Evolutionary conservation across 192 early-diverging fungal genomes (phyloP).

Genomic region (Linnemannia elongata): DNA sequence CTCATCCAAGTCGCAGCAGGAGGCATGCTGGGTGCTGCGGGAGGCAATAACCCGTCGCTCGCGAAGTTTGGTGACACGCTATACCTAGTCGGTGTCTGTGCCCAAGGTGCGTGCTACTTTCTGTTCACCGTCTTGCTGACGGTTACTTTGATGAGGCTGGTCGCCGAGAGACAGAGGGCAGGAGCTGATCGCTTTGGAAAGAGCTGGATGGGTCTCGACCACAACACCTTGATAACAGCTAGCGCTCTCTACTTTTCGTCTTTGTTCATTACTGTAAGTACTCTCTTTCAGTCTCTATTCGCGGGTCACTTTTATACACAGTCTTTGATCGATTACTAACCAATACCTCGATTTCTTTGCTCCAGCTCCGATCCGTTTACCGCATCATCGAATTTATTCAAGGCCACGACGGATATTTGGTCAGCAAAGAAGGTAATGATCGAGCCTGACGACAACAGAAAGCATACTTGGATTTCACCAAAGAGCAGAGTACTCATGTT

Average conservation of each 20-base stretch:
- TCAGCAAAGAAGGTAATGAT: conserved; percentile 24
- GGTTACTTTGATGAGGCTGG: conserved; percentile 13
- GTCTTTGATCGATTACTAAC: background rate
- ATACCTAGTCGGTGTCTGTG: conserved; percentile 31
- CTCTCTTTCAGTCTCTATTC: background rate
- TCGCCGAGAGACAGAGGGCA: conserved; percentile 12
- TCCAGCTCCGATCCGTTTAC: conserved; percentile 34
- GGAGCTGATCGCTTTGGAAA: background rate
- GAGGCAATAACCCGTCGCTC: background rate
- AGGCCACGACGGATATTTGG: conserved; percentile 20
- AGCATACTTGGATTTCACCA: background rate
- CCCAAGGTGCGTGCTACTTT: conserved; percentile 29
- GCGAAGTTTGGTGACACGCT: conserved; percentile 21
- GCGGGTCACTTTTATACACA: background rate
- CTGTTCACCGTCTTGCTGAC: conserved; percentile 26
- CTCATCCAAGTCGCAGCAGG: conserved; percentile 28
- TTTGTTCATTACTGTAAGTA: conserved; percentile 39
- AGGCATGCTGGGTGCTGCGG: conserved; percentile 15
- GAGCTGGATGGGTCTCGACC: background rate
- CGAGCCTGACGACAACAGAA: background rate
- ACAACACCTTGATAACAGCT: background rate
- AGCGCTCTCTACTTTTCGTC: conserved; percentile 27
- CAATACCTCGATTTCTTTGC: background rate
- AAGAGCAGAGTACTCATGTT: background rate
- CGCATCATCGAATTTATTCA: conserved; percentile 37